These are phyloP conservation scores for Austroboletus novae-zelandiae DNA, from an alignment of 1,284 basidiomycete species.

Conservation along the genomic window DNA sequence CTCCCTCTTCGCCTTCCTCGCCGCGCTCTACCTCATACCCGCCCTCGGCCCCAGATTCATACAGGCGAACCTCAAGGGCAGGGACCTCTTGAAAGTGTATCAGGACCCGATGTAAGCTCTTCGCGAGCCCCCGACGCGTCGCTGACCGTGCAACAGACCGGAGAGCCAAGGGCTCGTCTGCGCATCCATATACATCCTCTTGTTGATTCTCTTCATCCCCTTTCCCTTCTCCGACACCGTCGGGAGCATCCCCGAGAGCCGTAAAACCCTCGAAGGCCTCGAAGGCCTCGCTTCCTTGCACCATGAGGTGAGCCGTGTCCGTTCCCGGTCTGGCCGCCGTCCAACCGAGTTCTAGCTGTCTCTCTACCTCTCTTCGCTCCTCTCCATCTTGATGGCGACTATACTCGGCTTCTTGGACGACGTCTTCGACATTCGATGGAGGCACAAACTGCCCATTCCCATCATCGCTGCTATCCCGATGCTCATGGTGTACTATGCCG, in stretches of 20 bases:
- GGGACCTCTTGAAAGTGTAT: constrained; percentile 79
- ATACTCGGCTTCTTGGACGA: constrained; percentile 97
- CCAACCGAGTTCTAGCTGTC: constrained; percentile 45
- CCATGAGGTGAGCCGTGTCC: constrained; percentile 60
- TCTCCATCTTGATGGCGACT: constrained; percentile 89
- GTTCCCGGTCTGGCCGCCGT: too few species aligned
- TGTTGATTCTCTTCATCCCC: constrained; percentile 85
- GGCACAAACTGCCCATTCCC: constrained; percentile 97
- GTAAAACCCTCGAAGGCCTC: constrained; percentile 50
- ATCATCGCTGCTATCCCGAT: constrained; percentile 94
- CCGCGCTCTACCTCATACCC: constrained; percentile 72
- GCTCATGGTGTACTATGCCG: constrained; percentile 94
- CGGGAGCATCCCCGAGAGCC: constrained; percentile 40
- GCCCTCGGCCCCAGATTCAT: constrained; percentile 73
- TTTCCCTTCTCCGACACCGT: constrained; percentile 83
- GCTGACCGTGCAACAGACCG: constrained; percentile 55
- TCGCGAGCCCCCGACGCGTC: not conserved
- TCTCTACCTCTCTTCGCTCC: constrained; percentile 88
- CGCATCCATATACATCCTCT: constrained; percentile 84
- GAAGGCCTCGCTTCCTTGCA: constrained; percentile 82
- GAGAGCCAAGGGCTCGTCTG: constrained; percentile 92
- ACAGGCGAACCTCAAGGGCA: constrained; percentile 74
- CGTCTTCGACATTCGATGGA: constrained; percentile 98
- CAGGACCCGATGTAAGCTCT: constrained; percentile 66
- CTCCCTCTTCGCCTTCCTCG: constrained; percentile 75